Conservation (phyloP, 1,284 basidiomycete genomes). For the Phlebopus sp. region DNA sequence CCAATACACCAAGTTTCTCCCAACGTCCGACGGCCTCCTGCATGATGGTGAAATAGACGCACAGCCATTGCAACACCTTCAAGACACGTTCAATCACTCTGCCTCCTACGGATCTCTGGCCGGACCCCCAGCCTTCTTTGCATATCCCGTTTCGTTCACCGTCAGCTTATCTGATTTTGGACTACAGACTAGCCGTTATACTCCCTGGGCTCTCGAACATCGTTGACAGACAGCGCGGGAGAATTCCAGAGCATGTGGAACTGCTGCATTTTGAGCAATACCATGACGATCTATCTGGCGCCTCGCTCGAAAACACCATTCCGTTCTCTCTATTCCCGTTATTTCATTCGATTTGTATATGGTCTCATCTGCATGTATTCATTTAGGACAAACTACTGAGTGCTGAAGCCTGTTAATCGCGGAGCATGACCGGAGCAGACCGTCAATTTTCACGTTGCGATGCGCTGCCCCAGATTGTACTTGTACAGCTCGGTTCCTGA, state of each 20-base stretch:
- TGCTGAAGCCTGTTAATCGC: too few relatives aligned
- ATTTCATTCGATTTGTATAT: not conserved
- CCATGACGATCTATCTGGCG: too few relatives aligned
- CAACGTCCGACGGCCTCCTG: not conserved
- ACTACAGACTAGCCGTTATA: not conserved
- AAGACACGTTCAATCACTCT: not conserved
- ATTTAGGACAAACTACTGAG: not conserved
- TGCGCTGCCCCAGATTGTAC: constrained; percentile 41
- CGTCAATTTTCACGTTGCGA: constrained; percentile 1
- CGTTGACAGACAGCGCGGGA: not conserved
- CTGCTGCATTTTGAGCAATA: not conserved
- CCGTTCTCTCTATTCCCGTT: not conserved
- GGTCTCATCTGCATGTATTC: not conserved
- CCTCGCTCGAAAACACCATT: too few relatives aligned
- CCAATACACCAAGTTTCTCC: constrained; percentile 1
- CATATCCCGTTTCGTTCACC: constrained; percentile 22
- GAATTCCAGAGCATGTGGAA: not conserved
- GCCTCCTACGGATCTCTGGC: not conserved
- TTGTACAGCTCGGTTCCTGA: constrained; percentile 39
- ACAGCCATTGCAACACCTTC: not conserved
- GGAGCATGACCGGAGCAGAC: not conserved
- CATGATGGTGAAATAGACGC: not conserved
- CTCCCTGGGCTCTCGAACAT: not conserved
- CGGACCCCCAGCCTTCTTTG: constrained; percentile 2
- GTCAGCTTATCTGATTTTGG: constrained; percentile 18